These are phyloP conservation scores for Trichosanthes cucumerina DNA, from an alignment of 306 rosid species.

Conservation along the genomic window DNA sequence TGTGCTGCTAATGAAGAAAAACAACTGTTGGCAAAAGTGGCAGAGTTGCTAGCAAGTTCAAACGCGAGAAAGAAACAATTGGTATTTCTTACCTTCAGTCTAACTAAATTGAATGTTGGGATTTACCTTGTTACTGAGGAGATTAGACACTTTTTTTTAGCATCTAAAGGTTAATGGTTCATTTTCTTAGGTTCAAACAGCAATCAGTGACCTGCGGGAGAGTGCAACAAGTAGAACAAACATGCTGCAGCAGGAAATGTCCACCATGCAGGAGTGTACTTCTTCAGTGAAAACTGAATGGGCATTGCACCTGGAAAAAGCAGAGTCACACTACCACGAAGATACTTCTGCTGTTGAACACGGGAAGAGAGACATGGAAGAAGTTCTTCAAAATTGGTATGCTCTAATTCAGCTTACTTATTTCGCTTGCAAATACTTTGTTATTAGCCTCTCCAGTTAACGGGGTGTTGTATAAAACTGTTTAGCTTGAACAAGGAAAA, in stretches of 20 bases:
- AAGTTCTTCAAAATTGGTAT: slow-evolving; percentile 81
- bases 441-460: background rate
- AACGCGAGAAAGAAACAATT: slow-evolving; percentile 83
- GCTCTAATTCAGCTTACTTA: slow-evolving; percentile 4
- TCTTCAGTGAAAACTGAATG: slow-evolving; percentile 69
- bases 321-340: slow-evolving; percentile 67
- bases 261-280: slow-evolving; percentile 77
- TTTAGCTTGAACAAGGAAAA: slow-evolving; percentile 72
- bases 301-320: slow-evolving; percentile 75
- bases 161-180: background rate
- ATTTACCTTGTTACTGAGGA: background rate
- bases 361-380: slow-evolving; percentile 75
- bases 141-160: background rate
- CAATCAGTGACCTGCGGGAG: slow-evolving; percentile 86
- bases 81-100: slow-evolving; percentile 34
- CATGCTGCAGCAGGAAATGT: slow-evolving; percentile 72
- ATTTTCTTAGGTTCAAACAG: slow-evolving; percentile 62
- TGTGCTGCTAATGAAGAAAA: slow-evolving; percentile 92
- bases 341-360: slow-evolving; percentile 76
- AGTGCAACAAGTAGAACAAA: slow-evolving; percentile 71
- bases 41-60: slow-evolving; percentile 88
- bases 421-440: background rate
- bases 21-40: slow-evolving; percentile 78
- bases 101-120: background rate
- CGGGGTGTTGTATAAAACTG: background rate